Conservation (phyloP, 352 stramenopile genomes). For the Globisporangium camurandrum region DNA sequence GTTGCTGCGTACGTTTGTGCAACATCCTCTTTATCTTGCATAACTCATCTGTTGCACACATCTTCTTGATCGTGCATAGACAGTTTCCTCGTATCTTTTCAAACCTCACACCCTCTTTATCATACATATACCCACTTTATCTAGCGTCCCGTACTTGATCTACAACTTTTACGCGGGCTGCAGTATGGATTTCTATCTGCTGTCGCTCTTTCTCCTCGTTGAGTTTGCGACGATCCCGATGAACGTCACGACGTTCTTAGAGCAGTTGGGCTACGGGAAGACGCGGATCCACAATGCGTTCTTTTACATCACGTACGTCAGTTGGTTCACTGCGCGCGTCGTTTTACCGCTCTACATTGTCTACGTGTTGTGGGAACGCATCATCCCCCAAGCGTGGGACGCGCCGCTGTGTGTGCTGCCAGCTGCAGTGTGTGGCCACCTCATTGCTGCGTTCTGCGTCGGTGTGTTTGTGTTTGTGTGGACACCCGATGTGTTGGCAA, state of each 20-base stretch:
- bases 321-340: slow-evolving; percentile 69
- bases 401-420: slow-evolving; percentile 57
- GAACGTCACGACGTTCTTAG: slow-evolving; percentile 74
- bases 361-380: slow-evolving; percentile 64
- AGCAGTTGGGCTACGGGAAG: slow-evolving; percentile 69
- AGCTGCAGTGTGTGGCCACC: slow-evolving; percentile 60
- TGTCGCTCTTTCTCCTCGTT: slow-evolving; percentile 80
- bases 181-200: slow-evolving; percentile 65
- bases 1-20: slow-evolving; percentile 58
- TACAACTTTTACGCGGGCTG: slow-evolving; percentile 74
- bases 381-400: slow-evolving; percentile 43
- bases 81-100: no score
- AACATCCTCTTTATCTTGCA: background rate
- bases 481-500: slow-evolving; percentile 74
- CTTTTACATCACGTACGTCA: slow-evolving; percentile 72
- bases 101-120: no score
- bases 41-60: no score
- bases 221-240: slow-evolving; percentile 78
- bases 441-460: slow-evolving; percentile 77
- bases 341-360: slow-evolving; percentile 74
- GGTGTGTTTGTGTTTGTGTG: slow-evolving; percentile 79
- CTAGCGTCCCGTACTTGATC: slow-evolving; percentile 76
- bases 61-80: no score
- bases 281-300: slow-evolving; percentile 45
- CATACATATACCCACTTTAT: no score